A percentile compares a stretch with the other conserved stretches of the same genome.
phyloP scores from a whole-genome alignment of 179 eudicot genomes.

The Actinidia arguta region DNA sequence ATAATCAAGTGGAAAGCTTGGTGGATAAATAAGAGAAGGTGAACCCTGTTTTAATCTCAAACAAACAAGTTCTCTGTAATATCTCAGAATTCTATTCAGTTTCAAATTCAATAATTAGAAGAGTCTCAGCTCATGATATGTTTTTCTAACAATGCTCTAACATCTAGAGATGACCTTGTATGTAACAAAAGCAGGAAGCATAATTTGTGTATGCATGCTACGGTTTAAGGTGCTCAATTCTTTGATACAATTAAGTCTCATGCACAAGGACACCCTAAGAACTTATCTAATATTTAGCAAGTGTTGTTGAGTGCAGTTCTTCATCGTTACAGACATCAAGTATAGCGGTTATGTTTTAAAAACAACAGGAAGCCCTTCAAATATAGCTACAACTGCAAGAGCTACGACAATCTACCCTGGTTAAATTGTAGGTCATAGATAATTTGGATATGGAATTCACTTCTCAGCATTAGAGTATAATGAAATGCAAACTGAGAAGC shows the following conservation, averaged over 20 bases:
- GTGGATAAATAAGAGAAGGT: neutral
- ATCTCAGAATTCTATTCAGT: neutral
- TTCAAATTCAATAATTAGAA: slow-evolving; percentile 33
- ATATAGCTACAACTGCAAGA: slow-evolving; percentile 99
- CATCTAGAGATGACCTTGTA: neutral
- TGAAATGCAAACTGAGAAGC: slow-evolving; percentile 3
- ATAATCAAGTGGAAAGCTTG: neutral
- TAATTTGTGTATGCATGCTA: neutral
- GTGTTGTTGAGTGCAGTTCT: neutral
- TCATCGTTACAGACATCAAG: neutral
- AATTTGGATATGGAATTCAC: slow-evolving; percentile 9
- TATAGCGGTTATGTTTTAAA: slow-evolving; percentile 88
- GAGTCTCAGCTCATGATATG: neutral
- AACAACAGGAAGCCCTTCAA: slow-evolving; percentile 99
- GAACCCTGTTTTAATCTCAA: neutral
- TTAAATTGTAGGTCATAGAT: slow-evolving; percentile 17
- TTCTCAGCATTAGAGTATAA: slow-evolving; percentile 5
- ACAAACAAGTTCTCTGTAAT: neutral
- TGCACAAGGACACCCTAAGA: neutral
- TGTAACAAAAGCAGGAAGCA: neutral
- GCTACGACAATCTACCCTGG: slow-evolving; percentile 95
- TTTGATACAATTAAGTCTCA: too few species aligned
- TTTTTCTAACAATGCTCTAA: neutral
- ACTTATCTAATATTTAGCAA: neutral
- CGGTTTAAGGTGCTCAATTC: neutral